Conservation (phyloP, 1,284 basidiomycete genomes). For the Rhizopogon parksii region DNA sequence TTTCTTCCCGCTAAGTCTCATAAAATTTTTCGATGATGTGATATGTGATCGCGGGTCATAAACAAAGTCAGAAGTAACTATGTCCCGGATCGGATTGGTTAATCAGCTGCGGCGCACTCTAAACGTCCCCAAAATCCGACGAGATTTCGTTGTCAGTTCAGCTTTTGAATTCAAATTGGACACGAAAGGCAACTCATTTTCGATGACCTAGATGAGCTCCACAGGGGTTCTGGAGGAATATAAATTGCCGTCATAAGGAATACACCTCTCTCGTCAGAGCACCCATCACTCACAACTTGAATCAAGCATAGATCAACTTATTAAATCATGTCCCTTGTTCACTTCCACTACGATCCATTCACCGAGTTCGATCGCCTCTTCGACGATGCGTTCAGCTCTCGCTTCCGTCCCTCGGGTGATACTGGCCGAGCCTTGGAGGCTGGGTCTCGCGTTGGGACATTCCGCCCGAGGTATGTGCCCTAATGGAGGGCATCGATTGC, state of each 20-base stretch:
- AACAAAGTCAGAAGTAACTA: no score
- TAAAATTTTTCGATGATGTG: no score
- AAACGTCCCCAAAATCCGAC: no score
- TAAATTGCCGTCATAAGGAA: not conserved
- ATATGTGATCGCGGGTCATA: no score
- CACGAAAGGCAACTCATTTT: no score
- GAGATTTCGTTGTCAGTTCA: no score
- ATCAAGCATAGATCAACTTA: not conserved
- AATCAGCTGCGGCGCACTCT: no score
- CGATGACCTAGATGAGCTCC: not conserved
- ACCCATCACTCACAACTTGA: not conserved
- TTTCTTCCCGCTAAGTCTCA: no score
- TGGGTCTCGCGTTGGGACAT: constrained; percentile 9
- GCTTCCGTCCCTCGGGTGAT: constrained; percentile 15
- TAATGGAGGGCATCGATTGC: not conserved
- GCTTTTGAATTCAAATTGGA: not conserved
- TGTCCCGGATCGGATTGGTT: no score
- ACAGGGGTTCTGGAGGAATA: not conserved
- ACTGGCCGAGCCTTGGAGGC: constrained; percentile 8
- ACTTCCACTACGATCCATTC: constrained; percentile 43
- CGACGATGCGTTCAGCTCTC: constrained; percentile 37
- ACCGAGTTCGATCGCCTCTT: constrained; percentile 46
- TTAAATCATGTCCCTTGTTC: constrained; percentile 27
- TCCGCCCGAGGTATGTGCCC: constrained; percentile 23
- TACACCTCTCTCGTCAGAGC: not conserved